Base-by-base conservation (phyloP, 768 basidiomycete genomes). In the Pisolithus microcarpus region DNA sequence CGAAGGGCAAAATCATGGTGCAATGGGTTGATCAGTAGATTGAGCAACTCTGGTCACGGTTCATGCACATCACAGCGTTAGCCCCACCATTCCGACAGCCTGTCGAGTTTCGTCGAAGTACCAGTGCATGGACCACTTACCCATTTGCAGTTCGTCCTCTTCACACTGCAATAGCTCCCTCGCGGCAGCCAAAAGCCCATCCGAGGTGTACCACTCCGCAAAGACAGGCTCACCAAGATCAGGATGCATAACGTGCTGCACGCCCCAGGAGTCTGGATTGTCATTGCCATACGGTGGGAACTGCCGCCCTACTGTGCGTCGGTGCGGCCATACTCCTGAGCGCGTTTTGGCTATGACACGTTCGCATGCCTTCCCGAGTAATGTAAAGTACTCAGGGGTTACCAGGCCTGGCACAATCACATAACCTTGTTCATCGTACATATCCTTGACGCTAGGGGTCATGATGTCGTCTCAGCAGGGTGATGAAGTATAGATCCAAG, bases 171-270 rank as follows among this genome's bases (percentile, higher is more conserved):
- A 56, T 21, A 88, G 65, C 45, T 68, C 67, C 46, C 61, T 68
- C 8, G 72, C 77, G 0, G 70, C 73, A 6, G 58, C 60, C 0
- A 78, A 59, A 11, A 90, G 62, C 13, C 59, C 65, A 2, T 74
- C 69, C 6, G 78, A 79, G 11, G 82, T 81, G 58, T 89, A 90
- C 83, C 84, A 88, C 51, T 69, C 68, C 26, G 75, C 75, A 52
- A 89, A 89, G 16, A 59, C 71, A 0, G 75, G 71, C 58, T 86
- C 82, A 0, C 65, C 70, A 0, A 90, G 73, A 30, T 75, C 80
- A 1, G 86, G 87, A 58, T 89, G 87, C 88, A 91, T 89, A 42
- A 85, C 64, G 54, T 89, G 85, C 56, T 89, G 87, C 2, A 88
- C 80, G 2, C 87, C 88, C 87, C 87, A 89, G 0, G 82, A 78